Percentiles rank a stretch among this genome's conserved stretches.
Evolutionary conservation across 495 filamentous ascomycete genomes (phyloP).

Genomic region (Aspergillus sclerotioniger): DNA sequence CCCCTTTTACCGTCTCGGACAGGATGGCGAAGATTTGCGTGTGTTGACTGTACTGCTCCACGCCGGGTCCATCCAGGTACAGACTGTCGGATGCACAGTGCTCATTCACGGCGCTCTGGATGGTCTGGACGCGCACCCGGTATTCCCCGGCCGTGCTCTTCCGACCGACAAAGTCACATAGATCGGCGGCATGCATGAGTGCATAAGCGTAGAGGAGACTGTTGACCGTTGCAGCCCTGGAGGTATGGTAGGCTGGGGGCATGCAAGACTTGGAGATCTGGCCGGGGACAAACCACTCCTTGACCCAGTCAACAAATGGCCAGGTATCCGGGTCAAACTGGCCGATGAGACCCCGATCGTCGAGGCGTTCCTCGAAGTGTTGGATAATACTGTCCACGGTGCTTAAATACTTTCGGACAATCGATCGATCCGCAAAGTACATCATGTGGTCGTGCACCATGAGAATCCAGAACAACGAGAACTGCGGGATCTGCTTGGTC

Average conservation of each 20-base stretch:
- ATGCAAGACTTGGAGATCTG: conserved; percentile 22
- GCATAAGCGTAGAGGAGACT: conserved; percentile 21
- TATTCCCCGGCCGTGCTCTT: conserved; percentile 22
- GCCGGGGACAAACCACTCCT: conserved; percentile 22
- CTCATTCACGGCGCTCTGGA: conserved; percentile 18
- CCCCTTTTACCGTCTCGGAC: conserved; percentile 14
- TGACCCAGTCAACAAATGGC: conserved; percentile 32
- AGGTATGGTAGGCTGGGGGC: conserved; percentile 18
- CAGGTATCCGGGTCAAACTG: conserved; percentile 23
- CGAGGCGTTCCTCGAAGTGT: conserved; percentile 21
- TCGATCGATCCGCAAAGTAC: conserved; percentile 17
- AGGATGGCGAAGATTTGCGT: conserved; percentile 27
- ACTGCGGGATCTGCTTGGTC: conserved; percentile 24
- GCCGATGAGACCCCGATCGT: conserved; percentile 20
- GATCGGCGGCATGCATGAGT: conserved; percentile 18
- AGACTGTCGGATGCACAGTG: conserved; percentile 16
- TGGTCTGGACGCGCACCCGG: conserved; percentile 6
- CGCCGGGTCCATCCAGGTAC: conserved; percentile 20
- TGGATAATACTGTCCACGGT: conserved; percentile 25
- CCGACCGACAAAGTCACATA: conserved; percentile 19
- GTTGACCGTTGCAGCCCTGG: conserved; percentile 15
- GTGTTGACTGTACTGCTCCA: conserved; percentile 25
- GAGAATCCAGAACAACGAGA: conserved; percentile 27
- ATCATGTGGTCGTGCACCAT: conserved; percentile 26
- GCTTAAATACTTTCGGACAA: conserved; percentile 20